Base-by-base conservation (phyloP, 2,329 filamentous ascomycete genomes). In the Cercospora sp. region DNA sequence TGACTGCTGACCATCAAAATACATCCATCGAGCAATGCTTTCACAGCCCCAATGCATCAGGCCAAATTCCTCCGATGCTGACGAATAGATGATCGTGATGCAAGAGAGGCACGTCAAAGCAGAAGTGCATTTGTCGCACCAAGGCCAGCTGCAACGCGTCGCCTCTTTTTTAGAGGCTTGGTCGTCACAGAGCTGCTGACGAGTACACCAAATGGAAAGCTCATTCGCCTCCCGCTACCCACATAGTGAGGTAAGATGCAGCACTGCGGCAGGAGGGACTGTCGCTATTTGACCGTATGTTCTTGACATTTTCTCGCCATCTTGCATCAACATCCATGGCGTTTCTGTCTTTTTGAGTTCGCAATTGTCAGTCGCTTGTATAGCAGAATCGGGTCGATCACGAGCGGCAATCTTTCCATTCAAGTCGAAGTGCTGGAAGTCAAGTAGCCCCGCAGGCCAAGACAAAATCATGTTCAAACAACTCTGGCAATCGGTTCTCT, bases 381-480 rank as follows among this genome's bases (percentile, higher is more conserved):
- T 16, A 51, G 45, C 18, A 51, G 37, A 13, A 51, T 24, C 18
- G 4, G 21, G 9, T 51, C 45, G 21, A 51, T 49, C 43, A 13
- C 5, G 21, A 51, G 45, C 45, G 45, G 45, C 18, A 51, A 5
- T 13, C 5, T 13, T 51, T 8, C 10, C 10, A 0, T 51, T 51
- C 21, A 13, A 13, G 1, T 5, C 45, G 10, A 21, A 51, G 45
- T 26, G 45, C 45, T 51, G 18, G 45, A 40, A 40, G 13, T 40
- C 45, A 24, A 51, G 9, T 24, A 51, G 45, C 45, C 18, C 45
- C 18, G 10, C 45, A 12, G 21, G 45, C 18, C 18, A 26, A 51
- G 53, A 18, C 45, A 49, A 26, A 21, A 67, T 18, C 13, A 72
- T 72, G 68, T 45, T 70, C 34, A 58, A 34, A 32, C 65, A 43